Evolutionary conservation across 495 filamentous ascomycete species (phyloP).

Genomic region (Aspergillus kassunensis): DNA sequence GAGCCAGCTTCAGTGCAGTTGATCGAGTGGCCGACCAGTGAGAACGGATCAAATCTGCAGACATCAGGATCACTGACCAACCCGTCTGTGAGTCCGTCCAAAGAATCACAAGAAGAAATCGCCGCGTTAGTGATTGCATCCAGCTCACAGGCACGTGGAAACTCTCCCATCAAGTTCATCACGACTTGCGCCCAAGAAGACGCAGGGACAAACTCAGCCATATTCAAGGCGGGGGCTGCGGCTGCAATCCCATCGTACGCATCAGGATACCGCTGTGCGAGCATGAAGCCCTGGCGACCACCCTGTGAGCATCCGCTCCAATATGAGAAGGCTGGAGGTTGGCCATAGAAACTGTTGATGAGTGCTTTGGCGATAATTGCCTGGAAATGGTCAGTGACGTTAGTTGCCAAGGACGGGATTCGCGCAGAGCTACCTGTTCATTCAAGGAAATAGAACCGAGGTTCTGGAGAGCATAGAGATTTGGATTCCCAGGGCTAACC

Average conservation of each 20-base stretch:
- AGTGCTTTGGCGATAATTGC: no score
- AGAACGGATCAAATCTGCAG: slow-evolving; percentile 49
- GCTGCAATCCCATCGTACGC: slow-evolving; percentile 61
- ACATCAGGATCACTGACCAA: slow-evolving; percentile 50
- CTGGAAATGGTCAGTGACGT: no score
- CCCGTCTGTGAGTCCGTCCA: slow-evolving; percentile 55
- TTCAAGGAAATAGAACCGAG: no score
- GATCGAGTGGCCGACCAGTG: slow-evolving; percentile 41
- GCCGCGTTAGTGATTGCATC: slow-evolving; percentile 43
- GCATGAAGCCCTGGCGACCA: slow-evolving; percentile 42
- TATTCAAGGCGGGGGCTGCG: slow-evolving; percentile 42
- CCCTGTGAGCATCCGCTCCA: slow-evolving; percentile 48
- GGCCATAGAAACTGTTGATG: slow-evolving; percentile 22
- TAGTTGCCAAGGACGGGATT: no score
- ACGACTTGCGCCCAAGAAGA: slow-evolving; percentile 19
- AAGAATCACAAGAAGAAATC: slow-evolving; percentile 40
- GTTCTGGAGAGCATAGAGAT: no score
- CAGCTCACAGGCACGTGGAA: slow-evolving; percentile 32
- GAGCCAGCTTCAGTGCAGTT: slow-evolving; percentile 23
- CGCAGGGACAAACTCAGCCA: slow-evolving; percentile 28
- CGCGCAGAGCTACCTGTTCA: no score
- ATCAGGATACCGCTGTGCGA: slow-evolving; percentile 37
- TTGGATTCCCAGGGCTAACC: no score
- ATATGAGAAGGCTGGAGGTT: slow-evolving; percentile 30
- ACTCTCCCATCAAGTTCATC: slow-evolving; percentile 21